These are phyloP conservation scores for Cardamine resedifolia DNA, from an alignment of 345 rosid genomes.

Conservation along the genomic window DNA sequence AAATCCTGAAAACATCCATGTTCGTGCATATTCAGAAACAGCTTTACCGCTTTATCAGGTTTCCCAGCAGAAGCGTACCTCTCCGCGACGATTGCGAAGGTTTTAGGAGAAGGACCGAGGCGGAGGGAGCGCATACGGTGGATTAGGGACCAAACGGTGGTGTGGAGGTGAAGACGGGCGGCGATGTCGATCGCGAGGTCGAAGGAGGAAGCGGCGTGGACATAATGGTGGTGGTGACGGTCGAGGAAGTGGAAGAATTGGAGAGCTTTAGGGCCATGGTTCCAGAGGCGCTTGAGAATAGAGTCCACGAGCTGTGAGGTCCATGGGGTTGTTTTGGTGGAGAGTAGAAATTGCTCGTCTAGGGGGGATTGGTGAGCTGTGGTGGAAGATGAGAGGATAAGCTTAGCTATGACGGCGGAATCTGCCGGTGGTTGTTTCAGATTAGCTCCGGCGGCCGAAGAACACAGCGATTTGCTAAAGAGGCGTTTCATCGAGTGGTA, in stretches of 20 bases:
- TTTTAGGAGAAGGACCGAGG: slow-evolving; percentile 62
- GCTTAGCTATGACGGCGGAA: slow-evolving; percentile 37
- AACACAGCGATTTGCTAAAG: slow-evolving; percentile 17
- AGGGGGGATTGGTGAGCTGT: slow-evolving; percentile 39
- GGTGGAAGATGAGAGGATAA: slow-evolving; percentile 45
- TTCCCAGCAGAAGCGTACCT: slow-evolving; percentile 69
- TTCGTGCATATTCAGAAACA: slow-evolving; percentile 82
- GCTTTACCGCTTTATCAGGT: slow-evolving; percentile 65
- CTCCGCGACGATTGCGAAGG: slow-evolving; percentile 76
- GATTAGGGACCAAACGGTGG: slow-evolving; percentile 51
- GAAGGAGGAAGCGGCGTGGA: slow-evolving; percentile 66
- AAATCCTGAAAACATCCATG: slow-evolving; percentile 77
- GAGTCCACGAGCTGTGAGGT: slow-evolving; percentile 64
- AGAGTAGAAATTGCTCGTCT: slow-evolving; percentile 43
- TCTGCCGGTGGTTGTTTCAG: slow-evolving; percentile 30
- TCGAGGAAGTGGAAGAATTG: slow-evolving; percentile 66
- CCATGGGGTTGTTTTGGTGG: slow-evolving; percentile 51
- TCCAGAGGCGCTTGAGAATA: slow-evolving; percentile 74
- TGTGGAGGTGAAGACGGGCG: slow-evolving; percentile 66
- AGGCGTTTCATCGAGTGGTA: slow-evolving; percentile 31
- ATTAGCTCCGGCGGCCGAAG: slow-evolving; percentile 23
- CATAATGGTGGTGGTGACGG: slow-evolving; percentile 49
- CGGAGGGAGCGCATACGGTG: slow-evolving; percentile 70
- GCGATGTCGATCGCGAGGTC: slow-evolving; percentile 82
- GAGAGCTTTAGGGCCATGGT: slow-evolving; percentile 81